These are phyloP conservation scores for Leptodontidium sp. DNA, from an alignment of 2,329 filamentous ascomycete genomes.

Conservation along the genomic window DNA sequence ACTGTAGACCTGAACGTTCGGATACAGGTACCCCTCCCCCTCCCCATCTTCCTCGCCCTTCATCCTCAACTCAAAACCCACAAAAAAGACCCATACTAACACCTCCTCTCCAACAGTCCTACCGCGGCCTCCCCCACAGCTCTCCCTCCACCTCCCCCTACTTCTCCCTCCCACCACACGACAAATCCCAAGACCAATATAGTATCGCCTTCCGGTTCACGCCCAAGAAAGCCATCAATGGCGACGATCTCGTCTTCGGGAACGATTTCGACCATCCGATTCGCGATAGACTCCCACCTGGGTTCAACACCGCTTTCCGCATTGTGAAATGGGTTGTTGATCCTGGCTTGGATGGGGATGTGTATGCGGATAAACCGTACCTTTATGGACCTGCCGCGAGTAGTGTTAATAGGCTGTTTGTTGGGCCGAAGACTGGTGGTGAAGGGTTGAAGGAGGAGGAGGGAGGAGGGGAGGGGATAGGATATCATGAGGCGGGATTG, in stretches of 20 bases:
- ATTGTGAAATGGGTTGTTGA: conserved; percentile 93
- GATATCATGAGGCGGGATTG: conserved; percentile 35
- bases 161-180: conserved; percentile 76
- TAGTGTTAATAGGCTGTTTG: conserved; percentile 78
- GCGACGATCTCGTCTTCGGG: conserved; percentile 80
- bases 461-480: conserved; percentile 47
- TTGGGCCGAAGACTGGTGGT: conserved; percentile 56
- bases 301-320: conserved; percentile 83
- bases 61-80: no score
- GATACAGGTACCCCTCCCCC: conserved; percentile 63
- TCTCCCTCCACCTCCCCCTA: conserved; percentile 79
- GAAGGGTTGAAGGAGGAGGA: not conserved
- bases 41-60: not conserved
- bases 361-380: conserved; percentile 85
- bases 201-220: conserved; percentile 82
- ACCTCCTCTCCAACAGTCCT: conserved; percentile 49
- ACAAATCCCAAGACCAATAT: conserved; percentile 77
- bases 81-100: no score
- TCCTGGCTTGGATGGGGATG: conserved; percentile 88
- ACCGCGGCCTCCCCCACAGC: conserved; percentile 72
- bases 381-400: conserved; percentile 84
- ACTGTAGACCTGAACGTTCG: conserved; percentile 77
- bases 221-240: conserved; percentile 59
- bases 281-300: conserved; percentile 82
- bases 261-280: conserved; percentile 97